Evolutionary conservation across 129 eudicot species (phyloP).

Genomic region (Tanacetum coccineum): DNA sequence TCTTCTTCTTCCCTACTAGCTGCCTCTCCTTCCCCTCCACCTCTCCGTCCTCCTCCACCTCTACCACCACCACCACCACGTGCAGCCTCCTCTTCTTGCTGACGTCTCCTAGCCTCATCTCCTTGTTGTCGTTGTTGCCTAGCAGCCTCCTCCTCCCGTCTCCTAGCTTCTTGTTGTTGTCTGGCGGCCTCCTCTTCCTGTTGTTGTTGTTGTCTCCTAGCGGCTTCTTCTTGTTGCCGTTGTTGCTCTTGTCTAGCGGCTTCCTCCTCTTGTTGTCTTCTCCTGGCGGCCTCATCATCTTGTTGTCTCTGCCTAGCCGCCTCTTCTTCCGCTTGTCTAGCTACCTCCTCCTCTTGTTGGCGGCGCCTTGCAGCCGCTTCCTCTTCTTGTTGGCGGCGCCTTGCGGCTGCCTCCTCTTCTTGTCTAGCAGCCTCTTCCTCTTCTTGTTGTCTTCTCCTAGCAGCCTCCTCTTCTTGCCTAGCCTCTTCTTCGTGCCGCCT

Average conservation of each 20-base stretch:
- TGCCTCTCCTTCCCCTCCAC: constrained; percentile 16
- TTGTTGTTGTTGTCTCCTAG: not conserved
- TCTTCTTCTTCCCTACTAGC: constrained; percentile 19
- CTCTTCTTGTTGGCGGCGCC: not conserved
- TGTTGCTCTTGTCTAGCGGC: not conserved
- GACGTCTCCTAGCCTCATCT: not conserved
- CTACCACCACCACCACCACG: constrained; percentile 7
- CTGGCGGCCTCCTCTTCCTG: not conserved
- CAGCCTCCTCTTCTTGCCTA: constrained; percentile 8
- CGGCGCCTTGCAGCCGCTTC: not conserved
- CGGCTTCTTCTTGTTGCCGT: not conserved
- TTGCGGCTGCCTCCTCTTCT: not conserved
- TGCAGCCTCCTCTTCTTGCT: not conserved
- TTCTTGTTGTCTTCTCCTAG: not conserved
- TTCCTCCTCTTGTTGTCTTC: constrained; percentile 4
- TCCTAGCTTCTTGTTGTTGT: not conserved
- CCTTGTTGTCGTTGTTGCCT: not conserved
- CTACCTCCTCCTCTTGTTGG: too few relatives aligned
- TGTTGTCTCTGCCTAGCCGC: not conserved
- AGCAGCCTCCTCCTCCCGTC: not conserved
- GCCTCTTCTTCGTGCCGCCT: not conserved
- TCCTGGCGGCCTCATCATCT: constrained; percentile 8
- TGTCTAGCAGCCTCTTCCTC: not conserved
- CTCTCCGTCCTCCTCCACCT: not conserved
- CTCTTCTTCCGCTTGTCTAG: not conserved